A percentile compares a stretch with the other conserved stretches of the same genome.
These are phyloP conservation scores for Chlorella vulgaris DNA, from an alignment of 139 green algal genomes.

Conservation along the genomic window DNA sequence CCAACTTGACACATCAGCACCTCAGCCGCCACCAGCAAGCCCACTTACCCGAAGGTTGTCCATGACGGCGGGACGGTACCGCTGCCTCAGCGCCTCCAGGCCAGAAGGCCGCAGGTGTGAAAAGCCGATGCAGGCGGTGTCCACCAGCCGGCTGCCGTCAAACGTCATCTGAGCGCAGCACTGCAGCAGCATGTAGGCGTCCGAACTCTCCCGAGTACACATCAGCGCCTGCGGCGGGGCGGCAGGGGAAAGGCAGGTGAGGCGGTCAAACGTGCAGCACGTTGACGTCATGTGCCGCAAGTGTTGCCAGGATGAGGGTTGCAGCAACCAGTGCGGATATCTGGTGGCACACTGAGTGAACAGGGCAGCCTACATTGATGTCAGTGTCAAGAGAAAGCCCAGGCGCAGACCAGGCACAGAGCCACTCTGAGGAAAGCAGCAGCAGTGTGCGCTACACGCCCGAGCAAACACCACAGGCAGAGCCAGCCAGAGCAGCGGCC, in stretches of 20 bases:
- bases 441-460: no score
- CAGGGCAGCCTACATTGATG: no score
- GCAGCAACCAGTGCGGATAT: background rate
- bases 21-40: no score
- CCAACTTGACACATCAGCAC: background rate
- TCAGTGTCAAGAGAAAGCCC: no score
- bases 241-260: background rate
- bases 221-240: slow-evolving; percentile 56
- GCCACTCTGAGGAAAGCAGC: no score
- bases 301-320: no score
- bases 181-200: slow-evolving; percentile 66
- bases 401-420: no score
- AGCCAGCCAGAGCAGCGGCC: background rate
- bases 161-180: slow-evolving; percentile 68
- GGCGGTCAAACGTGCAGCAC: no score
- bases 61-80: slow-evolving; percentile 45
- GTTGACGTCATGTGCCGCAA: no score
- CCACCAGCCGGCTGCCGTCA: slow-evolving; percentile 61
- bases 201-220: slow-evolving; percentile 47
- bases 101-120: slow-evolving; percentile 39
- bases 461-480: background rate
- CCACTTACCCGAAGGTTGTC: slow-evolving; percentile 11
- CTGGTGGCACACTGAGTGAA: background rate
- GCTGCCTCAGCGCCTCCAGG: slow-evolving; percentile 42
- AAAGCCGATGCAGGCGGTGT: slow-evolving; percentile 56